Percentiles rank a stretch among this genome's conserved stretches.
These are phyloP conservation scores for Microsporum canis DNA, from an alignment of 2,329 filamentous ascomycete genomes.

Conservation along the genomic window DNA sequence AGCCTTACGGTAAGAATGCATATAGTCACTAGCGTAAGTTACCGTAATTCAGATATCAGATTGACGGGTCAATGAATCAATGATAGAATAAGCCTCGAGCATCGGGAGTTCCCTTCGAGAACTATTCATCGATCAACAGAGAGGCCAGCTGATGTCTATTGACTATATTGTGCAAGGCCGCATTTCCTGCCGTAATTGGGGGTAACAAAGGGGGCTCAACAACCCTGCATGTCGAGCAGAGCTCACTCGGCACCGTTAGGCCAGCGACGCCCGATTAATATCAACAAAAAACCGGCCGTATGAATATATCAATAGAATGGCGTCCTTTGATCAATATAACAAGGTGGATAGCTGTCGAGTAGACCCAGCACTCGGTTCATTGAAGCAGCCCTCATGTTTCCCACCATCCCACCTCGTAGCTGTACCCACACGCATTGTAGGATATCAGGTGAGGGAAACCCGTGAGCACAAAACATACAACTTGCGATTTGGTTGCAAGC, in stretches of 20 bases:
- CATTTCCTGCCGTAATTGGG: neutral
- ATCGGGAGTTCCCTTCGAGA: neutral
- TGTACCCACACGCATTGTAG: no score
- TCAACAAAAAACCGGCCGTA: neutral
- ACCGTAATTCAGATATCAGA: neutral
- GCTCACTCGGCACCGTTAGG: neutral
- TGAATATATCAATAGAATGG: neutral
- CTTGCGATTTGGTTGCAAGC: neutral
- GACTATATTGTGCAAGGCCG: neutral
- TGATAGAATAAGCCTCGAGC: neutral
- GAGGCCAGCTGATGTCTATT: neutral
- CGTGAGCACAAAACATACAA: neutral
- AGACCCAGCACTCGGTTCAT: neutral
- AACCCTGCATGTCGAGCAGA: neutral
- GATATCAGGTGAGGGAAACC: neutral
- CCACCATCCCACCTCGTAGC: no score
- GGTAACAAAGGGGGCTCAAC: neutral
- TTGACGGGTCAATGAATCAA: neutral
- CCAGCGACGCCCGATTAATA: neutral
- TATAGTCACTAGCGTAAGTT: neutral
- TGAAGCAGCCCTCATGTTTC: no score
- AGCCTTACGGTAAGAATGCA: no score
- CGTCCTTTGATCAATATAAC: neutral
- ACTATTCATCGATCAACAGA: neutral
- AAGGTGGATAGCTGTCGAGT: neutral